Evolutionary conservation across 2,329 filamentous ascomycete genomes (phyloP).

Genomic region (Colletotrichum sp.): DNA sequence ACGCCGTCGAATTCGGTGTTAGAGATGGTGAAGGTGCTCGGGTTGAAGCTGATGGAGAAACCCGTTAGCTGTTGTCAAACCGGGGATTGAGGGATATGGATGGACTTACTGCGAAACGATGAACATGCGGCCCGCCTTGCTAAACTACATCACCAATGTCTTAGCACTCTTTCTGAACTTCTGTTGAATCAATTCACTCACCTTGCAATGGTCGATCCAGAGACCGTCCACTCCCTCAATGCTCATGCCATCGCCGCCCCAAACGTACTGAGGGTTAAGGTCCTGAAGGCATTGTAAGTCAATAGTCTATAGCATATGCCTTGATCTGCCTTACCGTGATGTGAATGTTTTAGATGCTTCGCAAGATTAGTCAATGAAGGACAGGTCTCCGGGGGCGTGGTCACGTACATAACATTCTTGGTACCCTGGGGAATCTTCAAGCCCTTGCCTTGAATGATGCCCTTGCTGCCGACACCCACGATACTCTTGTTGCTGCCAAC

Average conservation of each 20-base stretch:
- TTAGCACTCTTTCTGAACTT: not conserved
- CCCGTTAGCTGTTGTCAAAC: not conserved
- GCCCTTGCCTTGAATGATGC: slow-evolving; percentile 63
- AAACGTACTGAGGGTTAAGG: slow-evolving; percentile 35
- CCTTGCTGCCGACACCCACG: slow-evolving; percentile 55
- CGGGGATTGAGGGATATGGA: not conserved
- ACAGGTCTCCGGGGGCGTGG: not conserved
- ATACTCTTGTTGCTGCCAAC: slow-evolving; percentile 63
- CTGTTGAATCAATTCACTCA: rapidly evolving
- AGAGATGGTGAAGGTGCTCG: slow-evolving; percentile 45
- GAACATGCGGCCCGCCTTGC: not conserved
- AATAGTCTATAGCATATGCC: not conserved
- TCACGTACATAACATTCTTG: slow-evolving; percentile 48
- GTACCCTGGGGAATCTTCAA: slow-evolving; percentile 50
- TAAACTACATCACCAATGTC: not conserved
- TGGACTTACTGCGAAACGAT: not conserved
- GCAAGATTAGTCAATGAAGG: not conserved
- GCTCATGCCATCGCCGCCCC: slow-evolving; percentile 39
- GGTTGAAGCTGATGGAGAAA: not conserved
- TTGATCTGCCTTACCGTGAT: not conserved
- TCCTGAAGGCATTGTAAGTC: not conserved
- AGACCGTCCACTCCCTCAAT: slow-evolving; percentile 34
- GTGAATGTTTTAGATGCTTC: slow-evolving; percentile 53
- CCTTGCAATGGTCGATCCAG: slow-evolving; percentile 42
- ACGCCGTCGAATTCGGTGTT: slow-evolving; percentile 51